Percentiles rank a stretch among this genome's conserved stretches.
These are phyloP conservation scores for Rhynchospora tenuis DNA, from an alignment of 176 grass and related monocot species.

Conservation along the genomic window DNA sequence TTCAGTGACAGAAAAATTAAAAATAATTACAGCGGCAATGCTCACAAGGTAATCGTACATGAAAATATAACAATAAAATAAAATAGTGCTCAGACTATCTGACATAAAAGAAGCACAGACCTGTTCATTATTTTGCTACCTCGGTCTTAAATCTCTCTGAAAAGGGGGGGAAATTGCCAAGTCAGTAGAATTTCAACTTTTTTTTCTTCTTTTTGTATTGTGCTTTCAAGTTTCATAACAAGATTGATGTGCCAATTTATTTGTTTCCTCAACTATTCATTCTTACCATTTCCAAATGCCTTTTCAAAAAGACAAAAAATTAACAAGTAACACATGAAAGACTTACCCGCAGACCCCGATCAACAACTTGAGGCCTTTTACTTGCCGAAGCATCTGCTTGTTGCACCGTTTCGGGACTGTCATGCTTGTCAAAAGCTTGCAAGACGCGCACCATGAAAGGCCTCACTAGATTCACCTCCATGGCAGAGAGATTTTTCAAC, in stretches of 20 bases:
- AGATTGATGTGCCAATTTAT: not conserved
- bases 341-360: conserved; percentile 68
- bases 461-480: conserved; percentile 95
- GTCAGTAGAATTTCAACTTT: not conserved
- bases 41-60: not conserved
- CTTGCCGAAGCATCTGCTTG: conserved; percentile 40
- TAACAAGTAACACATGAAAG: not conserved
- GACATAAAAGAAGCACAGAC: not conserved
- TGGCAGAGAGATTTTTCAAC: conserved; percentile 98
- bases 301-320: not conserved
- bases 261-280: not conserved
- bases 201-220: not conserved
- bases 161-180: not conserved
- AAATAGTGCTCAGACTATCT: not conserved
- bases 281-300: not conserved
- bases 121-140: conserved; percentile 16
- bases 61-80: not conserved
- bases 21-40: not conserved
- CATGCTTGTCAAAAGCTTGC: conserved; percentile 93
- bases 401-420: conserved; percentile 83
- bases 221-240: not conserved
- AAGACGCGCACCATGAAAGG: conserved; percentile 91
- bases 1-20: not conserved
- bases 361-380: conserved; percentile 38
- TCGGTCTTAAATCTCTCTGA: conserved; percentile 67